These are phyloP conservation scores for Geranium brycei DNA, from an alignment of 345 rosid genomes.

Conservation along the genomic window DNA sequence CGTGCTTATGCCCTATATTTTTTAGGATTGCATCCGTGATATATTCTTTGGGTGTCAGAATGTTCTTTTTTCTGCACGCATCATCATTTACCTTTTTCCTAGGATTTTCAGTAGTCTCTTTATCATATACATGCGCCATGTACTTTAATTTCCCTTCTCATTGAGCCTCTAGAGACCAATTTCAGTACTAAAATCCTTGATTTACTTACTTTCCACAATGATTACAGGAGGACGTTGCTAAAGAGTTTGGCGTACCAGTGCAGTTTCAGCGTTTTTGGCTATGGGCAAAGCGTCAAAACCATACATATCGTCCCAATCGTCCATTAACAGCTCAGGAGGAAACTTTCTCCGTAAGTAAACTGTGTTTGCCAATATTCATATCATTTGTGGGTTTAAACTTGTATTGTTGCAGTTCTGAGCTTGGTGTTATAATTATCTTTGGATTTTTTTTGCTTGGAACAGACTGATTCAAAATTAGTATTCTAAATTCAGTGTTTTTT, in stretches of 20 bases:
- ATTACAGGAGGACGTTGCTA: conserved; percentile 83
- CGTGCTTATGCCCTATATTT: background rate
- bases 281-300: conserved; percentile 93
- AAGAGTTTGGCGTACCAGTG: conserved; percentile 72
- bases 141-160: too few species aligned
- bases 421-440: background rate
- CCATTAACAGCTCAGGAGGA: conserved; percentile 72
- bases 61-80: background rate
- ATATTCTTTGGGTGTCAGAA: background rate
- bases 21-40: background rate
- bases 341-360: conserved; percentile 46
- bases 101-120: too few species aligned
- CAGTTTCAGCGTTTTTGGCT: conserved; percentile 90
- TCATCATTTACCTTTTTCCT: too few species aligned
- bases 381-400: background rate
- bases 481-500: background rate
- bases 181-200: background rate
- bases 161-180: background rate
- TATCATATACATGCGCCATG: too few species aligned
- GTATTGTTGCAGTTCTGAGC: background rate
- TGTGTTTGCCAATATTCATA: conserved; percentile 4
- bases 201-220: background rate
- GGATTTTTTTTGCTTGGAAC: background rate
- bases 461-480: background rate
- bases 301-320: conserved; percentile 81